These are phyloP conservation scores for Terana coerulea DNA, from an alignment of 768 basidiomycete genomes.

Conservation along the genomic window DNA sequence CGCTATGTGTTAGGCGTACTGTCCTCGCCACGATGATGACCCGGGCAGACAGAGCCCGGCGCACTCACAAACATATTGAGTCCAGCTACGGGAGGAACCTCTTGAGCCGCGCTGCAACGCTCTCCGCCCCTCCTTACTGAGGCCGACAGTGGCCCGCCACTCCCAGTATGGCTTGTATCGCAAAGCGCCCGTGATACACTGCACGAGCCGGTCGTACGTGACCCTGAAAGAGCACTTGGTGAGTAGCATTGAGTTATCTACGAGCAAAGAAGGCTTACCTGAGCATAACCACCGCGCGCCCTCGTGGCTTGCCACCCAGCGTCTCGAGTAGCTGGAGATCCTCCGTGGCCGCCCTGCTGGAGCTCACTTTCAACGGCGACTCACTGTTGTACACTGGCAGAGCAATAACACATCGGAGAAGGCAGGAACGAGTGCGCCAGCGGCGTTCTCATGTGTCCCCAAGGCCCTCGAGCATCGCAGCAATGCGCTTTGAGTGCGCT, in stretches of 20 bases:
- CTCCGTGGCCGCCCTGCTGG: constrained; percentile 26
- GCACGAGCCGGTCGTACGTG: constrained; percentile 86
- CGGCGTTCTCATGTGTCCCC: constrained; percentile 61
- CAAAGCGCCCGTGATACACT: constrained; percentile 90
- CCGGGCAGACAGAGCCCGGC: no score
- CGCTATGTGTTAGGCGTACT: background rate
- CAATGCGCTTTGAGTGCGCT: constrained; percentile 74
- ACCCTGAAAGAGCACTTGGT: constrained; percentile 97
- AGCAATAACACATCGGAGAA: constrained; percentile 13
- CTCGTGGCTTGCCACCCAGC: background rate
- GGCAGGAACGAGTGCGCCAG: constrained; percentile 11
- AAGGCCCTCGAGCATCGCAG: constrained; percentile 72
- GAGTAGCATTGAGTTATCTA: constrained; percentile 66
- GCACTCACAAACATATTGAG: constrained; percentile 71
- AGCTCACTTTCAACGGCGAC: constrained; percentile 54
- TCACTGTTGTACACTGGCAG: constrained; percentile 38
- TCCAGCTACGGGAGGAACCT: constrained; percentile 88
- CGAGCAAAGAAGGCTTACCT: no score
- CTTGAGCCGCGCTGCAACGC: constrained; percentile 78
- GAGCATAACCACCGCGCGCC: no score
- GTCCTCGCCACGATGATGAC: no score
- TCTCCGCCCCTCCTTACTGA: constrained; percentile 69
- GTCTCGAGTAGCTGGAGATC: no score
- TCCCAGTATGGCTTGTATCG: constrained; percentile 99
- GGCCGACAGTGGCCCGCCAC: constrained; percentile 64